phyloP scores from a whole-genome alignment of 2,329 filamentous ascomycete species.

The Daldinia sp. region DNA sequence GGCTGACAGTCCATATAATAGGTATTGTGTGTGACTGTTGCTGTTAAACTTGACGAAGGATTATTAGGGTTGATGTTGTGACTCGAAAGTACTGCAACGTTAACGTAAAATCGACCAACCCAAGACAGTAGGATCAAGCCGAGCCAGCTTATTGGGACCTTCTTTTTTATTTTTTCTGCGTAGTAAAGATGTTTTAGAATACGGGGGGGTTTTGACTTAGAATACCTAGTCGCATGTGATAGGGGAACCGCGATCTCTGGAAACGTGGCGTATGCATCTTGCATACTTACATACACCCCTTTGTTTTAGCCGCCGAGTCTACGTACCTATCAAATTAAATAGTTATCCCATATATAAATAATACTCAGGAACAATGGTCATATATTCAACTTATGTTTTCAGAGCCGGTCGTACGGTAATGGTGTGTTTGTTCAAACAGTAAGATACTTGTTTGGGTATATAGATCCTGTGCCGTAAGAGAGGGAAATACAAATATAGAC shows the following conservation, averaged over 20 bases:
- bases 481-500: conserved; percentile 29
- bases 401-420: conserved; percentile 33
- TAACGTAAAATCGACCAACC: neutral
- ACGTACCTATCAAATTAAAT: neutral
- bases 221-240: conserved; percentile 4
- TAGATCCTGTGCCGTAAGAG: conserved; percentile 9
- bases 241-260: conserved; percentile 6
- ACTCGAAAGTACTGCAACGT: neutral
- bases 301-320: conserved; percentile 24
- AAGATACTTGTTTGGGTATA: neutral
- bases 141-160: neutral
- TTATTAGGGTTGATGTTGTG: neutral
- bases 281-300: conserved; percentile 3
- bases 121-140: neutral
- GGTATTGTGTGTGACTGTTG: neutral
- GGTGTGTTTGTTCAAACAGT: conserved; percentile 20
- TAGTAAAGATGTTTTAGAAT: conserved; percentile 1
- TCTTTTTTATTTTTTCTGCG: neutral
- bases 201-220: neutral
- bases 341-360: neutral
- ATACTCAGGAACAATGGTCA: neutral
- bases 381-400: conserved; percentile 8
- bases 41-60: neutral
- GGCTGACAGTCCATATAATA: neutral
- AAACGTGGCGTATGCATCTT: conserved; percentile 12